phyloP scores from a whole-genome alignment of 805 yeast species.

The Ogataea ganodermae region DNA sequence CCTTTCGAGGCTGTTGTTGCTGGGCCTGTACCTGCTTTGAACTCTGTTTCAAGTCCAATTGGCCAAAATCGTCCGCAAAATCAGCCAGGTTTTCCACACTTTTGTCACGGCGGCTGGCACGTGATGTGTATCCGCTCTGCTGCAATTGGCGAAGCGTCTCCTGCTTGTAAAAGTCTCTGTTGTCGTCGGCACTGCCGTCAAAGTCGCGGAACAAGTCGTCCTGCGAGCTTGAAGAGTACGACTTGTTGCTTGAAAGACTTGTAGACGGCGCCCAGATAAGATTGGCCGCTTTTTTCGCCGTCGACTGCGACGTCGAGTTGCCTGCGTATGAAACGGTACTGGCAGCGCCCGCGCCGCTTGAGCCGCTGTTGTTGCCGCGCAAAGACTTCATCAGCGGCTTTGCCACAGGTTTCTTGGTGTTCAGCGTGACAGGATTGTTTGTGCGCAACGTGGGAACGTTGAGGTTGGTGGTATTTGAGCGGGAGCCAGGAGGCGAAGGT shows the following conservation, averaged over 20 bases:
- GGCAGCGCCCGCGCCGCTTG: not conserved
- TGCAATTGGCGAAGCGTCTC: constrained; percentile 33
- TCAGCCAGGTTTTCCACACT: constrained; percentile 20
- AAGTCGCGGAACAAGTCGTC: constrained; percentile 31
- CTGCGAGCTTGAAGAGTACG: constrained; percentile 26
- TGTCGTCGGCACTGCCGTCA: constrained; percentile 26
- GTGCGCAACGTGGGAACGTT: constrained; percentile 33
- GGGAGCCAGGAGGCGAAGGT: constrained; percentile 19
- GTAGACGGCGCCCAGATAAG: constrained; percentile 40
- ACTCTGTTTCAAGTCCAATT: constrained; percentile 10
- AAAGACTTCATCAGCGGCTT: constrained; percentile 27
- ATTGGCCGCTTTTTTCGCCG: constrained; percentile 39
- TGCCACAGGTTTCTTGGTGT: constrained; percentile 23
- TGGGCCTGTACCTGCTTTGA: not conserved
- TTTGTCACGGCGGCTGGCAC: constrained; percentile 17
- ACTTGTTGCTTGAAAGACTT: constrained; percentile 29
- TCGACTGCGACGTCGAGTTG: constrained; percentile 14
- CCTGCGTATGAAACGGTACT: constrained; percentile 6
- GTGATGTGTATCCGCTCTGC: constrained; percentile 26
- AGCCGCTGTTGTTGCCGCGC: constrained; percentile 16
- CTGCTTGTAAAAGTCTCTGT: constrained; percentile 26
- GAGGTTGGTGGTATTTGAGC: constrained; percentile 15
- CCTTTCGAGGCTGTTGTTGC: constrained; percentile 11
- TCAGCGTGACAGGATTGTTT: constrained; percentile 33
- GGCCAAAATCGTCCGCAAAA: constrained; percentile 16